Evolutionary conservation across 371 early-diverging fungal genomes (phyloP).

Genomic region (Mortierella sp.): DNA sequence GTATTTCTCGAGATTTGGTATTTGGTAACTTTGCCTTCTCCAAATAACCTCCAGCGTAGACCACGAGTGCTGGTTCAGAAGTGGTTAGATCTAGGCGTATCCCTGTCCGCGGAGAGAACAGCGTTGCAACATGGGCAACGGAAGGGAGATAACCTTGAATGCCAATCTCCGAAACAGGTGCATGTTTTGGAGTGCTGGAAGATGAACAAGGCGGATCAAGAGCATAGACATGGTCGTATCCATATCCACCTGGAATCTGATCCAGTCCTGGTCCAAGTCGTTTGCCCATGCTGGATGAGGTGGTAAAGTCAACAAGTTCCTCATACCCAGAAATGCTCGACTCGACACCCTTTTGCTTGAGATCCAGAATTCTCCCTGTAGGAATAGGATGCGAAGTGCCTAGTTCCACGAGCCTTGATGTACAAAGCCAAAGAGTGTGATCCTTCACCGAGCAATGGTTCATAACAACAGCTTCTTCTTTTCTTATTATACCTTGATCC

Average conservation of each 20-base stretch:
- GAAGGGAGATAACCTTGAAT: conserved; percentile 36
- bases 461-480: neutral
- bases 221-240: conserved; percentile 47
- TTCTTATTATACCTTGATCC: neutral
- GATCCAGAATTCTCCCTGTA: conserved; percentile 27
- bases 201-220: conserved; percentile 7
- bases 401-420: conserved; percentile 21
- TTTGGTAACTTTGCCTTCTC: conserved; percentile 12
- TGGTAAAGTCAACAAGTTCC: conserved; percentile 11
- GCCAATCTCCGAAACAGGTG: conserved; percentile 7
- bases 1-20: conserved; percentile 34
- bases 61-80: conserved; percentile 43
- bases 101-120: conserved; percentile 30
- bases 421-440: conserved; percentile 32
- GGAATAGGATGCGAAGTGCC: conserved; percentile 37
- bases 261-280: conserved; percentile 28
- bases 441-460: conserved; percentile 21
- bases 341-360: neutral
- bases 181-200: neutral
- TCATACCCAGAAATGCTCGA: neutral
- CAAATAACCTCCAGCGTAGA: conserved; percentile 41
- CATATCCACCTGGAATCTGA: conserved; percentile 39
- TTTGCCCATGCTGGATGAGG: neutral
- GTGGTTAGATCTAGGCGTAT: conserved; percentile 34
- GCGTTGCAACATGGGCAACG: conserved; percentile 31